Evolutionary conservation across 306 rosid genomes (phyloP), one percentile per base, ranked within the genome.

Genomic region (Canavalia ensiformis): DNA sequence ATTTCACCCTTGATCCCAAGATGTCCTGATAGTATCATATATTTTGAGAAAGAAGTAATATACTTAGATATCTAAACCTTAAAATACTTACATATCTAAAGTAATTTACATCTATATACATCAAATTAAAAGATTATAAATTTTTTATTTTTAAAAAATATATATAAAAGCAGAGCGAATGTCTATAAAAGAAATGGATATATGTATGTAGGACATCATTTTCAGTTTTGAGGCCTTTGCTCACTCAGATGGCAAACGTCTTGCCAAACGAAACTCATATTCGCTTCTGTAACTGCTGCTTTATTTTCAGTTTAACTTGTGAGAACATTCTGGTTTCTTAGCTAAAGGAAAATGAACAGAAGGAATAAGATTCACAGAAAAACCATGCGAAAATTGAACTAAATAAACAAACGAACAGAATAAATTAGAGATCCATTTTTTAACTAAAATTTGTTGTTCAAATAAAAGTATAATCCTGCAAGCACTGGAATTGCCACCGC

Each of bases 401-500:
- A 76, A 56, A 76, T 31, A 42, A 72, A 28, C 77, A 73, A 67
- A 79, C 9, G 46, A 64, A 70, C 70, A 8, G 41, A 31, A 44
- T 29, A 37, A 35, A 78, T 46, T 41, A 42, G 11, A 57, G 62
- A 64, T 74, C 4, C 37, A 9, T 41, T 12, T 54, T 25, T 70
- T 2, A 13, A 80, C 55, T 84, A 89, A 68, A 55, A 78, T 77
- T 50, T 81, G 88, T 4, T 78, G 87, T 90, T 95, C 31, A 95
- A 81, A 86, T 93, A 90, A 73, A 91, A 89, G 92, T 88, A 93
- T 78, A 95, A 79, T 60, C 90, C 99, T 42, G 81, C 96, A 4
- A 95, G 95, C 70, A 84, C 98, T 60, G 76, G 93, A 70, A 87
- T 57, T 87, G 96, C 99, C 51, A 91, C 93, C 2, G 72, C 98